Evolutionary conservation across 208 protist species (phyloP).

Genomic region (Leishmania amazonensis): DNA sequence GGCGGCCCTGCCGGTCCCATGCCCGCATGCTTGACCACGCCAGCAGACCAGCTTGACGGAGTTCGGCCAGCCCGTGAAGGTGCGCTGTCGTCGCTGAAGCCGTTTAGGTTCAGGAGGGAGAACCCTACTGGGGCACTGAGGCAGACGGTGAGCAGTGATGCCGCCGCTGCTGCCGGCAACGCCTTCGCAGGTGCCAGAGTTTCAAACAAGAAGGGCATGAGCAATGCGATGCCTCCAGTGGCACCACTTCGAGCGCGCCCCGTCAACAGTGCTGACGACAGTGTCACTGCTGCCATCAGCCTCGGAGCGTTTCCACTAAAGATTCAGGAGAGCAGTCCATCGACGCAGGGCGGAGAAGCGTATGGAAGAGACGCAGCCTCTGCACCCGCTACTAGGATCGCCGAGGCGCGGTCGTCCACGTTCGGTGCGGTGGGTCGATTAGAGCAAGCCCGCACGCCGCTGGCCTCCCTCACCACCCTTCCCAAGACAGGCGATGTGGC

Average conservation of each 20-base stretch:
- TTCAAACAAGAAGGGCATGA: background rate
- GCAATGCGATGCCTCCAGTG: background rate
- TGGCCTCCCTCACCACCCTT: background rate
- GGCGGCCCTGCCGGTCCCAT: background rate
- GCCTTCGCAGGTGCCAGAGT: background rate
- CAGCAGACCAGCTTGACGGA: background rate
- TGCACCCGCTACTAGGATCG: background rate
- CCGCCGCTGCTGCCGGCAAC: background rate
- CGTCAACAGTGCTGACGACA: background rate
- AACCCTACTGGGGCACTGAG: background rate
- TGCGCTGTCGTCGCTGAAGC: slow-evolving; percentile 22
- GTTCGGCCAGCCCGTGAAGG: slow-evolving; percentile 36
- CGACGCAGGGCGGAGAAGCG: background rate
- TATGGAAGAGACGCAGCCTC: background rate
- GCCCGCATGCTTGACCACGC: background rate
- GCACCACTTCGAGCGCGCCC: background rate
- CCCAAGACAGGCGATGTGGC: background rate
- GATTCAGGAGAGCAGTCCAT: background rate
- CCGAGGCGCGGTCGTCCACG: background rate
- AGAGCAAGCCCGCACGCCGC: background rate
- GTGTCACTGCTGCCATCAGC: background rate
- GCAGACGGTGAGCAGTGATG: background rate
- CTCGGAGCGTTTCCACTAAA: background rate
- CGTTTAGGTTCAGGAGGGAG: background rate
- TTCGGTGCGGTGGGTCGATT: background rate